Percentiles rank a stretch among this genome's conserved stretches.
Evolutionary conservation across 116 monocot species (phyloP).

Genomic region (Iris pallida): DNA sequence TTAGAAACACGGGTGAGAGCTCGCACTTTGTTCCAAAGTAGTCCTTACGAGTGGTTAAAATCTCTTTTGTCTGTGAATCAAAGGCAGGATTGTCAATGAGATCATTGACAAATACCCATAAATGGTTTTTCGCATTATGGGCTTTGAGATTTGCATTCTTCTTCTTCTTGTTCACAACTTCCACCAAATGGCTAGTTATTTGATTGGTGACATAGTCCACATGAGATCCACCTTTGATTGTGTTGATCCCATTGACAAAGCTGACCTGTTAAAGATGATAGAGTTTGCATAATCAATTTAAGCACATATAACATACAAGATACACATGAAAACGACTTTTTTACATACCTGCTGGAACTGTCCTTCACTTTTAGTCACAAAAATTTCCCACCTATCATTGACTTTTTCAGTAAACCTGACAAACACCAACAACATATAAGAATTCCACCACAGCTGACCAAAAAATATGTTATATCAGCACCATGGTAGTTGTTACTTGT

Average conservation of each 20-base stretch:
- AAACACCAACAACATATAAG: not conserved
- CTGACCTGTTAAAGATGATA: slow-evolving; percentile 50
- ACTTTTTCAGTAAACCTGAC: slow-evolving; percentile 62
- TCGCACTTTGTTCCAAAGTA: slow-evolving; percentile 95
- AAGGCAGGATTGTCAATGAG: slow-evolving; percentile 94
- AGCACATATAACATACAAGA: not conserved
- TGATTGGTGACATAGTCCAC: slow-evolving; percentile 89
- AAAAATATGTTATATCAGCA: not conserved
- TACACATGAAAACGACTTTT: not conserved
- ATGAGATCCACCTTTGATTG: slow-evolving; percentile 90
- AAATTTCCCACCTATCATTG: slow-evolving; percentile 91
- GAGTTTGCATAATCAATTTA: not conserved
- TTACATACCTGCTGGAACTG: slow-evolving; percentile 86
- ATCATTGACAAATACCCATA: slow-evolving; percentile 97
- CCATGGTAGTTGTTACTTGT: too few species aligned
- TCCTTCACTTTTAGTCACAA: slow-evolving; percentile 78
- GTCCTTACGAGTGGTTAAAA: slow-evolving; percentile 91
- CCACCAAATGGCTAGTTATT: slow-evolving; percentile 60
- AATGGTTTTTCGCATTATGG: slow-evolving; percentile 72
- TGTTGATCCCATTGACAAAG: slow-evolving; percentile 84
- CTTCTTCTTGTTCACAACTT: slow-evolving; percentile 85
- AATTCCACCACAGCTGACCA: not conserved
- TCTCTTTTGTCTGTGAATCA: slow-evolving; percentile 97
- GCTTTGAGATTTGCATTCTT: slow-evolving; percentile 82
- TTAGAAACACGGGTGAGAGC: slow-evolving; percentile 76